Conservation (phyloP, 208 protist species). For the Trichomonas gallinae region DNA sequence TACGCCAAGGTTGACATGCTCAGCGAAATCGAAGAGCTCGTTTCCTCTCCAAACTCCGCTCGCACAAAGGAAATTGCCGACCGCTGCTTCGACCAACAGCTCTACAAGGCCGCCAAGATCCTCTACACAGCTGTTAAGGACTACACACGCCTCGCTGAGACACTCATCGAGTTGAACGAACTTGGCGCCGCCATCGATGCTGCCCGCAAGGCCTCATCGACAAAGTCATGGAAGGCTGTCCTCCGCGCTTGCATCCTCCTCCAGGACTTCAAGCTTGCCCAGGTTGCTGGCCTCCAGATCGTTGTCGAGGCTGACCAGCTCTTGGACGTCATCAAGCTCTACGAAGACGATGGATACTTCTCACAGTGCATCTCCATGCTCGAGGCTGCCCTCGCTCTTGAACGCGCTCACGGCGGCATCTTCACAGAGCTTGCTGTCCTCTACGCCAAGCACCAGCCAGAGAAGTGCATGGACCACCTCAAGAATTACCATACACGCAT, state of each 20-base stretch:
- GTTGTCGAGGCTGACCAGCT: conserved; percentile 92
- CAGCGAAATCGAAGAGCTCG: conserved; percentile 94
- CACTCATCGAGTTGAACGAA: conserved; percentile 81
- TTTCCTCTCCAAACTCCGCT: conserved; percentile 82
- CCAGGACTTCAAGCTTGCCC: conserved; percentile 89
- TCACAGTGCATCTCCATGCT: conserved; percentile 74
- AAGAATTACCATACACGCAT: conserved; percentile 83
- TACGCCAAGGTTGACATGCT: conserved; percentile 77
- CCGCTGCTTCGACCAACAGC: conserved; percentile 78
- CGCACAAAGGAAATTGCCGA: conserved; percentile 68
- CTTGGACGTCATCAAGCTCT: conserved; percentile 64
- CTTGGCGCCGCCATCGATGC: conserved; percentile 75
- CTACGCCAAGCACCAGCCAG: conserved; percentile 86
- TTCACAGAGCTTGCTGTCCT: conserved; percentile 97
- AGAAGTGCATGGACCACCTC: conserved; percentile 95
- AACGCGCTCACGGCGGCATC: conserved; percentile 91
- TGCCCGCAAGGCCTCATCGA: conserved; percentile 89
- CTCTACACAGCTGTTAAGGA: conserved; percentile 88
- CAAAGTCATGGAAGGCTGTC: conserved; percentile 56
- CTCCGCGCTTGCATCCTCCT: conserved; percentile 88
- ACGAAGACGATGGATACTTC: conserved; percentile 66
- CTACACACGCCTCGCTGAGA: conserved; percentile 74
- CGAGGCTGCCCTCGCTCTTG: conserved; percentile 59
- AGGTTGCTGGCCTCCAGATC: conserved; percentile 86
- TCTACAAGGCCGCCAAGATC: conserved; percentile 91